Base-by-base conservation (phyloP, 2,329 filamentous ascomycete genomes). In the Kalmusia sp. region DNA sequence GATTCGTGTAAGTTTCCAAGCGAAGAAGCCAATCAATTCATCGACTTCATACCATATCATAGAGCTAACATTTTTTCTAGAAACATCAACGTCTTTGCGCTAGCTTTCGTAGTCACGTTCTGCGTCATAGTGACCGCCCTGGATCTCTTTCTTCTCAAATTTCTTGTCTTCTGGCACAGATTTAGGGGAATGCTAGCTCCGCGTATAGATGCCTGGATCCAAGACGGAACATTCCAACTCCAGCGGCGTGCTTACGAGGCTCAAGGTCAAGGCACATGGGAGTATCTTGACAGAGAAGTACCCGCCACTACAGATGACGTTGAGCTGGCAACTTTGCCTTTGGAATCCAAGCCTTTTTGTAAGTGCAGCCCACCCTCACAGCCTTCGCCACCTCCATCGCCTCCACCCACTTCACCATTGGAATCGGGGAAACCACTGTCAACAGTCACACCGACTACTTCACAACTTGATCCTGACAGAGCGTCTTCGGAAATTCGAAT, bases 1-100 rank as follows among this genome's bases (percentile, higher is more conserved):
- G 51, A 8, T 55, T 62, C 50, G 54, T 54, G 58, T 61, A 48
- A 55, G 58, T 55, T 30, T n/a, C n/a, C n/a, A n/a, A n/a, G n/a
- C n/a, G n/a, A n/a, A n/a, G n/a, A n/a, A n/a, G n/a, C n/a, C n/a
- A n/a, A n/a, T n/a, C n/a, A n/a, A n/a, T n/a, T n/a, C n/a, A n/a
- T n/a, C n/a, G n/a, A n/a, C n/a, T n/a, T n/a, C n/a, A n/a, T n/a
- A n/a, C n/a, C n/a, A n/a, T n/a, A n/a, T n/a, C n/a, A n/a, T n/a
- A n/a, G 6, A n/a, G n/a, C n/a, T n/a, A n/a, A n/a, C n/a, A n/a
- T n/a, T n/a, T n/a, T n/a, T n/a, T n/a, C 14, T 22, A 60, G 57
- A n/a, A 60, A 57, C 46, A 51, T 60, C 15, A 60, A 55, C 35
- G 22, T 51, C 30, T 60, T 58, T 28, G 57, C 47, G 6, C 40